A percentile compares a stretch with the other conserved stretches of the same genome.
phyloP scores from a whole-genome alignment of 148 eudicot genomes.

The Rheum nobile region DNA sequence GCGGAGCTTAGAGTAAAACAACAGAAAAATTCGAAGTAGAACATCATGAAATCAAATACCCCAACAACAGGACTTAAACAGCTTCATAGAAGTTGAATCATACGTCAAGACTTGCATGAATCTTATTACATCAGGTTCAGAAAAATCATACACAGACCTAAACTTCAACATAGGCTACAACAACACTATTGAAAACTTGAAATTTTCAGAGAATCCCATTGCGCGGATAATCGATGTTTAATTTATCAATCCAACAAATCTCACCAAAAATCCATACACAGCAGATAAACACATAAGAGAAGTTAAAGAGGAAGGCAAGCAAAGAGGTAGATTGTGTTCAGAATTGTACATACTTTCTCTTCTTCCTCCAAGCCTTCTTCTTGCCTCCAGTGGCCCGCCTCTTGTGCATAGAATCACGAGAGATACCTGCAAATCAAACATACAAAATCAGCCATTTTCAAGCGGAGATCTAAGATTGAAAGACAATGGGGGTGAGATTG shows the following conservation, averaged over 20 bases:
- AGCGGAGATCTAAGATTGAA: neutral
- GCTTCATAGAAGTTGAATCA: neutral
- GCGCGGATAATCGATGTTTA: neutral
- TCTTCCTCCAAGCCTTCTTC: slow-evolving; percentile 72
- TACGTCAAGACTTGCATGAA: neutral
- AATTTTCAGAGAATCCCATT: neutral
- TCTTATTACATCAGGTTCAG: neutral
- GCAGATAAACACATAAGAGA: neutral
- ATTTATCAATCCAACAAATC: neutral
- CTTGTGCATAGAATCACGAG: slow-evolving; percentile 64
- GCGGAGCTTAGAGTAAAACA: too few relatives aligned
- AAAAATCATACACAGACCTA: neutral
- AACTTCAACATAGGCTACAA: neutral
- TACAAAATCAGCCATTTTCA: neutral
- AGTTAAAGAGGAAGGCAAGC: neutral
- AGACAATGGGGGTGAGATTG: neutral
- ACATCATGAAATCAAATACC: neutral
- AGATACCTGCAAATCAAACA: slow-evolving; percentile 28
- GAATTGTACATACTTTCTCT: slow-evolving; percentile 34
- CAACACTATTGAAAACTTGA: neutral
- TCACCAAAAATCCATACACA: neutral
- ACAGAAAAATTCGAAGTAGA: too few relatives aligned
- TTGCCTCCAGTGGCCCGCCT: slow-evolving; percentile 66
- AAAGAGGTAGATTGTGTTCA: neutral
- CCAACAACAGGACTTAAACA: too few relatives aligned